Base-by-base conservation (phyloP, 805 yeast species). In the Tetrapisispora namnaoensis region DNA sequence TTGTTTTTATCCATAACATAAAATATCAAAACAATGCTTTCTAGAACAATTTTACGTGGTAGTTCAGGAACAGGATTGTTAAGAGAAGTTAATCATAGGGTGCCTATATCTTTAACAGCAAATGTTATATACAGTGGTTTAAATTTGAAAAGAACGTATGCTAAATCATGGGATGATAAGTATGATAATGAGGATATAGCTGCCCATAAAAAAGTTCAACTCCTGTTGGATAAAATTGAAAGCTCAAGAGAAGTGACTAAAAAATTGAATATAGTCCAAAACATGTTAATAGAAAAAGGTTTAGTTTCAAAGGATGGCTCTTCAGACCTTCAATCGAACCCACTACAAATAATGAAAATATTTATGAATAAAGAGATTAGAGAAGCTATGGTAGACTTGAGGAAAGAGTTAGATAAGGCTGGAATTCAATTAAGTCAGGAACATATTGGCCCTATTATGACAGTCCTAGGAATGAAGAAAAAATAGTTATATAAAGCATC, bases 401-500 rank as follows among this genome's bases (percentile, higher is more conserved):
- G 56, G 42, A 47, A 41, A 9, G 66, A 57, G 38, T 45, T 61
- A 49, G 52, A 54, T n/a, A 55, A 58, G n/a, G 50, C 59, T n/a
- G 62, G 61, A 8, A 56, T 61, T 40, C 50, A 57, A 22, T 36
- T 61, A 36, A 58, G 58, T 8, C 64, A 62, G 6, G 64, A 61
- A 4, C 61, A 61, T 37, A 45, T 58, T 18, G 60, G 56, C 17
- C 59, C 65, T 13, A 47, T 61, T 48, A 58, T 60, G 63, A 53
- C 58, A 18, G 62, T 60, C 10, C 47, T 60, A 16, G 63, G 63
- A 1, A 53, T 60, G 45, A 58, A 59, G 24, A 59, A 59, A 46
- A 40, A 40, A 22, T 7, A n/a, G 13, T 28, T 28, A 27, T 17
- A 9, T 8, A 42, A 34, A 20, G 10, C 14, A 32, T 20, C 2